Evolutionary conservation across 1,284 basidiomycete genomes (phyloP).

Genomic region (Stygiomarasmius scandens): DNA sequence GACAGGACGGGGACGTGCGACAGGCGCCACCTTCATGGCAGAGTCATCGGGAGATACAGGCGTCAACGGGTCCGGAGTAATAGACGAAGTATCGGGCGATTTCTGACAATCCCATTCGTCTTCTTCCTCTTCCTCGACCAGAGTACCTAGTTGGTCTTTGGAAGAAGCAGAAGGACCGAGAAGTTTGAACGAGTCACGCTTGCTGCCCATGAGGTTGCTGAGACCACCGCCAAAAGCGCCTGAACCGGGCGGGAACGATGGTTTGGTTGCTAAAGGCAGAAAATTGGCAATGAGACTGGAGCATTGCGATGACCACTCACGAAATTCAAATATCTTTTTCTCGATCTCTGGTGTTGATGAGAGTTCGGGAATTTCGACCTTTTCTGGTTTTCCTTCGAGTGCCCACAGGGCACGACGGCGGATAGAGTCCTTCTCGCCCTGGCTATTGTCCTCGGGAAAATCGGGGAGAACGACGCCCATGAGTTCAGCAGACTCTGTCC

Average conservation of each 20-base stretch:
- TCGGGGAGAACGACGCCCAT: constrained; percentile 77
- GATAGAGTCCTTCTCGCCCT: constrained; percentile 75
- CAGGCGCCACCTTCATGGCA: constrained; percentile 28
- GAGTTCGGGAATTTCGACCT: constrained; percentile 81
- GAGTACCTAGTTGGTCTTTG: constrained; percentile 75
- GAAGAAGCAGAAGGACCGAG: constrained; percentile 58
- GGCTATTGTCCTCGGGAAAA: constrained; percentile 64
- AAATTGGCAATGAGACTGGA: constrained; percentile 15
- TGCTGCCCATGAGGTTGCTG: constrained; percentile 50
- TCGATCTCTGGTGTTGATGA: constrained; percentile 51
- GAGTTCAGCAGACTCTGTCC: constrained; percentile 79
- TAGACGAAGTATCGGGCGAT: not conserved
- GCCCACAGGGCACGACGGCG: constrained; percentile 78
- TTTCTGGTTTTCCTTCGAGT: constrained; percentile 74
- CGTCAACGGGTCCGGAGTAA: not conserved
- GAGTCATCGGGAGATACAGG: constrained; percentile 6
- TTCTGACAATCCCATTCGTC: constrained; percentile 48
- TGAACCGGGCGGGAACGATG: constrained; percentile 54
- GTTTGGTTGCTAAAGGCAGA: constrained; percentile 46
- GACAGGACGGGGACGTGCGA: constrained; percentile 54
- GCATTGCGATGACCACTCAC: constrained; percentile 43
- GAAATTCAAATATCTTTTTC: constrained; percentile 61
- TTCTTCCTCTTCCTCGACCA: constrained; percentile 82
- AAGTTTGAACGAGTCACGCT: constrained; percentile 80
- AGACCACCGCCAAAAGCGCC: constrained; percentile 43